Evolutionary conservation across 768 basidiomycete species (phyloP).

Genomic region (Russula virescens): DNA sequence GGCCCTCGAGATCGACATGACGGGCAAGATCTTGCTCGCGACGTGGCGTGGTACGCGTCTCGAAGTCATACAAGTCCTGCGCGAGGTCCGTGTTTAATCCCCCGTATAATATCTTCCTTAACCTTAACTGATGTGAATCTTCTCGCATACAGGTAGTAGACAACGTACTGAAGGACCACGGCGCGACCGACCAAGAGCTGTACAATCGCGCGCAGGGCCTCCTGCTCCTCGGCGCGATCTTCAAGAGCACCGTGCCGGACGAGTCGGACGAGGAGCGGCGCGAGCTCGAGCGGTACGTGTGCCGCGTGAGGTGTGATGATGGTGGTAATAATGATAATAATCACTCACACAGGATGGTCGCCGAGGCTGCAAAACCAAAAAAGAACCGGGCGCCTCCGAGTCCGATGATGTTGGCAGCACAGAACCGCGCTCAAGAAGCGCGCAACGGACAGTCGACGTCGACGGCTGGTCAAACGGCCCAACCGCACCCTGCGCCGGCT

Average conservation of each 20-base stretch:
- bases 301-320: too few species aligned
- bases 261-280: constrained; percentile 91
- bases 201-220: constrained; percentile 84
- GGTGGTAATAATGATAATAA: too few species aligned
- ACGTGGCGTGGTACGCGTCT: constrained; percentile 97
- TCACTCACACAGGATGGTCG: constrained; percentile 57
- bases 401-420: constrained; percentile 9
- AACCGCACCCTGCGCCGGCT: not conserved
- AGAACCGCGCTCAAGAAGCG: constrained; percentile 10
- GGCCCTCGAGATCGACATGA: constrained; percentile 87
- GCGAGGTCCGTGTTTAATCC: constrained; percentile 45
- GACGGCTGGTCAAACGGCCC: too few species aligned
- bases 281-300: constrained; percentile 79
- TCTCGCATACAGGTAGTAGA: constrained; percentile 57
- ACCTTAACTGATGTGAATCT: constrained; percentile 18
- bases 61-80: constrained; percentile 87
- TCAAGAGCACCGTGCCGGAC: constrained; percentile 80
- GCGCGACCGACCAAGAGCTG: constrained; percentile 62
- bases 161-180: constrained; percentile 76
- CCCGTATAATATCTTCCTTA: not conserved
- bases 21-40: constrained; percentile 92
- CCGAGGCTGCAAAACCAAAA: constrained; percentile 76
- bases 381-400: constrained; percentile 26
- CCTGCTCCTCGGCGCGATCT: constrained; percentile 83
- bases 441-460: constrained; percentile 1